These are phyloP conservation scores for Volvox reticuliferus DNA, from an alignment of 139 green algal genomes.

Conservation along the genomic window DNA sequence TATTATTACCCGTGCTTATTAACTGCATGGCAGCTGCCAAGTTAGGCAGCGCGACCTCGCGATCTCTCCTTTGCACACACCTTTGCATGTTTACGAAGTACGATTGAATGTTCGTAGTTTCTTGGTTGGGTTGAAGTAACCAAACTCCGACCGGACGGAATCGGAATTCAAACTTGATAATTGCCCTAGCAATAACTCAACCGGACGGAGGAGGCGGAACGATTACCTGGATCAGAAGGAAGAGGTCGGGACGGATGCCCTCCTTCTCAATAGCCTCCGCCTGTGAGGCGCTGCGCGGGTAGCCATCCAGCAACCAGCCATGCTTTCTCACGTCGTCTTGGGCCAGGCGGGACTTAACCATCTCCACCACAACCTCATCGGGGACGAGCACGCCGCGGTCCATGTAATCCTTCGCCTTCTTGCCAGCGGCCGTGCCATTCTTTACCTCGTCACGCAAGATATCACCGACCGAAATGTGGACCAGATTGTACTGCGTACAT, in stretches of 20 bases:
- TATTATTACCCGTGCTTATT: too few species aligned
- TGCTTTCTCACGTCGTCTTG: slow-evolving; percentile 65
- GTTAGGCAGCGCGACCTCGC: too few species aligned
- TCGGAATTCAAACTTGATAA: too few species aligned
- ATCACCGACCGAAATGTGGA: slow-evolving; percentile 97
- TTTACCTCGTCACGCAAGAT: slow-evolving; percentile 97
- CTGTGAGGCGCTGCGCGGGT: slow-evolving; percentile 93
- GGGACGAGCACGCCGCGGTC: slow-evolving; percentile 94
- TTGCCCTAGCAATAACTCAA: too few species aligned
- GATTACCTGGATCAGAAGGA: slow-evolving; percentile 92
- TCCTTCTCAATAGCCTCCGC: slow-evolving; percentile 93
- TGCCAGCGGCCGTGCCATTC: slow-evolving; percentile 79
- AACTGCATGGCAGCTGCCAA: too few species aligned
- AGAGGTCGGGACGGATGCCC: slow-evolving; percentile 94
- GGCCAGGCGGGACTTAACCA: slow-evolving; percentile 88
- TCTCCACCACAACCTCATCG: slow-evolving; percentile 94
- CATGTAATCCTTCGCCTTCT: slow-evolving; percentile 91
- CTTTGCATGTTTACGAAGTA: too few species aligned
- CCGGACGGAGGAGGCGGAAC: too few species aligned
- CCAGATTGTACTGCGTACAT: slow-evolving; percentile 88
- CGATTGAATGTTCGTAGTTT: too few species aligned
- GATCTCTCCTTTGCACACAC: too few species aligned
- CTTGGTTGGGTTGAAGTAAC: too few species aligned
- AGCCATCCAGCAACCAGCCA: slow-evolving; percentile 98
- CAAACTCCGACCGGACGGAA: too few species aligned